Base-by-base conservation (phyloP, 805 yeast species). In the Candida quercuum region DNA sequence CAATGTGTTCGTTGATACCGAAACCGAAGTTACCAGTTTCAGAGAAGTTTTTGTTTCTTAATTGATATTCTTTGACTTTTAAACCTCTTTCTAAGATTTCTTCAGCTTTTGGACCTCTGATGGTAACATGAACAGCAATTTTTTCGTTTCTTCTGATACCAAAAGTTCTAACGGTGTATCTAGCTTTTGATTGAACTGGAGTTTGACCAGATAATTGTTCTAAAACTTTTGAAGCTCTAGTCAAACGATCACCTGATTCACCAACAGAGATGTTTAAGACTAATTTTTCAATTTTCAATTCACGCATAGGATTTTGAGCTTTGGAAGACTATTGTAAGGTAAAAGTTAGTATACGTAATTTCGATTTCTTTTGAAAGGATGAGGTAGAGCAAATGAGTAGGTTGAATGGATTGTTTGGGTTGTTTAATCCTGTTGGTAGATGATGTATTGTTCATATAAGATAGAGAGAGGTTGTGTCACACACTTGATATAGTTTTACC, bases 141-240 rank as follows among this genome's bases (percentile, higher is more conserved):
- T 93, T 91, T 76, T 93, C 99, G 78, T 93, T 93, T 86, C 99
- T 87, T 83, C 99, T 89, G 82, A 93, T 93, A 83, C 97, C 96
- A 75, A 93, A 93, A 53, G 98, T 86, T 85, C 99, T 88, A 65
- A 93, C 97, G 57, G 99, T 93, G 87, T 93, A 93, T 80, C 99
- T 86, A 64, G 99, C 99, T 84, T 93, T 93, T 63, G 98, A 89
- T 74, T 86, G 96, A 62, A 93, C 99, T 71, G 99, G 99, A 64
- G 99, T 93, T 79, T 93, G 99, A 89, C 99, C 99, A 60, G 98
- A 91, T 64, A 93, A 85, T 80, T 93, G 99, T 79, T 93, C 99
- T 69, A 93, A 81, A 65, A 93, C 99, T 82, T 93, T 93, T 69
- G 99, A 93, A 63, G 99, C 99, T 86, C 99, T 91, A 79, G 99